Conservation (phyloP, 495 filamentous ascomycete genomes). For the Penicillium paxilli region DNA sequence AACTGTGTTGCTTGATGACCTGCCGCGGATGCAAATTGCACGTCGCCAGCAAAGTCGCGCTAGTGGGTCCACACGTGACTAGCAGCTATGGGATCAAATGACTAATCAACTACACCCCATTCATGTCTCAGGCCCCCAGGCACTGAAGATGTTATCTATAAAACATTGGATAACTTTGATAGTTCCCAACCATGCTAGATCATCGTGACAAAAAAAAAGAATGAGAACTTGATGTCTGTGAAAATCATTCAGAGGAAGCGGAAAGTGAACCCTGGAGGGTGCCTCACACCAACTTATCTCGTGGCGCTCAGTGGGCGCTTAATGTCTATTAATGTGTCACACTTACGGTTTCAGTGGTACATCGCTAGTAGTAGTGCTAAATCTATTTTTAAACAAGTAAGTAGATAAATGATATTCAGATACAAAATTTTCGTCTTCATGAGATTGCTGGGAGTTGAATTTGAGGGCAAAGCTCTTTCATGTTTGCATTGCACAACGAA, state of each 20-base stretch:
- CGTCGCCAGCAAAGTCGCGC: conserved; percentile 22
- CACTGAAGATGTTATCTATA: neutral
- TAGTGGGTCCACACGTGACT: conserved; percentile 8
- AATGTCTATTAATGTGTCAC: conserved; percentile 24
- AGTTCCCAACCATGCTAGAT: neutral
- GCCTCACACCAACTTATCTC: neutral
- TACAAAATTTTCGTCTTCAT: neutral
- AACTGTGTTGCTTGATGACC: conserved; percentile 16
- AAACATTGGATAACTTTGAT: no score
- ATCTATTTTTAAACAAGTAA: neutral
- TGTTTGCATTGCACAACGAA: no score
- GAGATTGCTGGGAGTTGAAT: neutral
- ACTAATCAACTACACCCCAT: no score
- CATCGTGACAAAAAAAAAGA: no score
- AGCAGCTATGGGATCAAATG: no score
- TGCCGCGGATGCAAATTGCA: conserved; percentile 25
- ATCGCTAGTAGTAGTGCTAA: neutral
- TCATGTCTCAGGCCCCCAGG: neutral
- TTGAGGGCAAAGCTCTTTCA: neutral
- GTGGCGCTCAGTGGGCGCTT: conserved; percentile 24
- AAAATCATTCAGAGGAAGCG: no score
- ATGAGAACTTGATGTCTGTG: no score
- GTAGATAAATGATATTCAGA: neutral
- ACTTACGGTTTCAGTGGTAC: conserved; percentile 11
- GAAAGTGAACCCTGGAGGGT: neutral